Evolutionary conservation across 345 rosid species (phyloP).

Genomic region (Turnera subulata): DNA sequence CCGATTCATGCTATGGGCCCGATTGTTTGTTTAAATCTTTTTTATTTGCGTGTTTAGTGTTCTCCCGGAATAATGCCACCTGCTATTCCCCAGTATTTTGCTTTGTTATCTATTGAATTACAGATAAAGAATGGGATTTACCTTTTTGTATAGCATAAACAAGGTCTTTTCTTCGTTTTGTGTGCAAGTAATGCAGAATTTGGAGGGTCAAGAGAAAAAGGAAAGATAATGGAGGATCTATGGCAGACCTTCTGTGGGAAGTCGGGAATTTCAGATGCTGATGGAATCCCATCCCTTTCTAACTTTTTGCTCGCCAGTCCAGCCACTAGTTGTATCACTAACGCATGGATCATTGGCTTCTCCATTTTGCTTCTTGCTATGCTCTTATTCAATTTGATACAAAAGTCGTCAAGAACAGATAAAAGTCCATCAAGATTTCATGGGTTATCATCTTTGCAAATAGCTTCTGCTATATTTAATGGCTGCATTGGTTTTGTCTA

Average conservation of each 20-base stretch:
- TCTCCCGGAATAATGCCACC: too few relatives aligned
- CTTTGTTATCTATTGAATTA: neutral
- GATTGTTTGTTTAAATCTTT: too few relatives aligned
- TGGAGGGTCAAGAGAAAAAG: neutral
- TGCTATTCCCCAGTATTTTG: too few relatives aligned
- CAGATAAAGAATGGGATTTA: too few relatives aligned
- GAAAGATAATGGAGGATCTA: conserved; percentile 35
- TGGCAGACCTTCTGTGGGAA: conserved; percentile 61
- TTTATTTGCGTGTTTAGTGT: too few relatives aligned
- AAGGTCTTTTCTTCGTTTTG: too few relatives aligned
- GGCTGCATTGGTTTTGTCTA: conserved; percentile 58
- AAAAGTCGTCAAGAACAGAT: conserved; percentile 33
- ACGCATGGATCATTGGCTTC: conserved; percentile 44
- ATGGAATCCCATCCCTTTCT: conserved; percentile 17
- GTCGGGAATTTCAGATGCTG: conserved; percentile 25
- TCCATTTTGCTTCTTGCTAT: conserved; percentile 43
- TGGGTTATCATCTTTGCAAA: conserved; percentile 34
- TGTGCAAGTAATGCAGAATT: conserved; percentile 2
- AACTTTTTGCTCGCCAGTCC: too few relatives aligned
- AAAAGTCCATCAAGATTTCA: conserved; percentile 20
- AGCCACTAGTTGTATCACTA: conserved; percentile 49
- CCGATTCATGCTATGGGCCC: too few relatives aligned
- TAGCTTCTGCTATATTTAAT: conserved; percentile 47
- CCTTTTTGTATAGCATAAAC: neutral
- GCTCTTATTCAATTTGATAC: conserved; percentile 42